Evolutionary conservation across 345 rosid genomes (phyloP).

Genomic region (Aquilaria yunnanensis): DNA sequence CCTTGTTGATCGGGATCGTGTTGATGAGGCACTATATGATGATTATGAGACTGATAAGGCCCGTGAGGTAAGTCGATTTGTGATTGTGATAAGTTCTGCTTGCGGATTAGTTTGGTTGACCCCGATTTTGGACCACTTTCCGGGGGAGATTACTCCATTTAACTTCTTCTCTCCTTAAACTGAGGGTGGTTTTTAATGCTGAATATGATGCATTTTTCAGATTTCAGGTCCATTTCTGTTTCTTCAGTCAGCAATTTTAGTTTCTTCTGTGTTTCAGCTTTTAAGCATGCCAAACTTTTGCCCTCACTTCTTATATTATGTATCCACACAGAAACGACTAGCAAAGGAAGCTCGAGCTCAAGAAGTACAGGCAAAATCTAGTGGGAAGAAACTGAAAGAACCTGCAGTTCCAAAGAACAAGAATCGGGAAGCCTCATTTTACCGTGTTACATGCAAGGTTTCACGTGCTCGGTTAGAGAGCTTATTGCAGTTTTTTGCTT

Average conservation of each 20-base stretch:
- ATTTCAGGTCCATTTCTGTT: slow-evolving; percentile 6
- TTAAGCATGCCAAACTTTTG: not conserved
- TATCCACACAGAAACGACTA: slow-evolving; percentile 64
- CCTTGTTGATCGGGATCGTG: slow-evolving; percentile 80
- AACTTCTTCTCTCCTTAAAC: not conserved
- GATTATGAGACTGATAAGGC: slow-evolving; percentile 90
- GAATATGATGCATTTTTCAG: slow-evolving; percentile 5
- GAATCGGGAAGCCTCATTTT: slow-evolving; percentile 89
- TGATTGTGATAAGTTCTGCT: not conserved
- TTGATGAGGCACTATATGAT: slow-evolving; percentile 74
- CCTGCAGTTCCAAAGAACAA: slow-evolving; percentile 54
- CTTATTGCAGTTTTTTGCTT: not conserved
- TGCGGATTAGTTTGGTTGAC: slow-evolving; percentile 3
- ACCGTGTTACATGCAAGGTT: slow-evolving; percentile 95
- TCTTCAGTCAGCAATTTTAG: slow-evolving; percentile 8
- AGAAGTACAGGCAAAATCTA: slow-evolving; percentile 75
- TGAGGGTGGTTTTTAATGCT: not conserved
- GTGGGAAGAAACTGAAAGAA: slow-evolving; percentile 80
- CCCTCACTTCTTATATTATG: too few relatives aligned
- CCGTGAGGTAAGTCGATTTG: slow-evolving; percentile 54
- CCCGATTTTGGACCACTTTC: not conserved
- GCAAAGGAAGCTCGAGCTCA: slow-evolving; percentile 81
- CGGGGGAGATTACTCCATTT: not conserved
- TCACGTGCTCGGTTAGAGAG: slow-evolving; percentile 13
- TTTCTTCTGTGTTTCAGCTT: not conserved